Conservation (phyloP, 1,284 basidiomycete genomes). For the Trichosporon sp. region DNA sequence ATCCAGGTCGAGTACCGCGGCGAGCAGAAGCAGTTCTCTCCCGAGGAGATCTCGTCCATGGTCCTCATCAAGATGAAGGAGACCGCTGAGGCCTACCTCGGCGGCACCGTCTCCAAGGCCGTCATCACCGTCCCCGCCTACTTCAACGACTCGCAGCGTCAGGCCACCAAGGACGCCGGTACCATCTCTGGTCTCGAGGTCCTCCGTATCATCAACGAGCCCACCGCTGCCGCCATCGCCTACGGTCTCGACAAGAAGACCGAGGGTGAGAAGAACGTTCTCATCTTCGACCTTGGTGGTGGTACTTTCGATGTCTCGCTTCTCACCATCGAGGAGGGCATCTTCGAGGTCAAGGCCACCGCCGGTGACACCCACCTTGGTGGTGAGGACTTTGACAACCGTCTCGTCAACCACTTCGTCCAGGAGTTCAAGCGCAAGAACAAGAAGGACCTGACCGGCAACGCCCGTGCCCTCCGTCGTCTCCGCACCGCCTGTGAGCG, state of each 20-base stretch:
- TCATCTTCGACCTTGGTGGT: conserved; percentile 97
- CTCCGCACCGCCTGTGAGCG: conserved; percentile 97
- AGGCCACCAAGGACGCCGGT: conserved; percentile 98
- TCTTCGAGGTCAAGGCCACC: conserved; percentile 95
- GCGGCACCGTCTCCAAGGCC: conserved; percentile 92
- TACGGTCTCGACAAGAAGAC: conserved; percentile 96
- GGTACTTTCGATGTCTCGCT: conserved; percentile 99
- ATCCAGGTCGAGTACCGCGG: conserved; percentile 85
- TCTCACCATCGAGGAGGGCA: conserved; percentile 91
- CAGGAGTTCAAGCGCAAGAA: conserved; percentile 98
- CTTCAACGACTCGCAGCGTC: conserved; percentile 99
- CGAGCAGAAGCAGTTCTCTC: conserved; percentile 68
- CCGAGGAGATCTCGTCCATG: conserved; percentile 70
- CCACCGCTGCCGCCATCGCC: conserved; percentile 89
- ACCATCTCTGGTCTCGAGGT: conserved; percentile 93
- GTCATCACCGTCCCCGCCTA: conserved; percentile 98
- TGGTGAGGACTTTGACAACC: conserved; percentile 99
- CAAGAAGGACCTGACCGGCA: conserved; percentile 82
- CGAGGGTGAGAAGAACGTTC: conserved; percentile 86
- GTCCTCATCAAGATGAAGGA: conserved; percentile 98
- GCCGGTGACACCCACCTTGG: conserved; percentile 98
- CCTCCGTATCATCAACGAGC: conserved; percentile 98
- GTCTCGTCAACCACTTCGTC: conserved; percentile 84
- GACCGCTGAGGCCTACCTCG: conserved; percentile 96
- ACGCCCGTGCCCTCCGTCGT: conserved; percentile 94